Evolutionary conservation across 768 basidiomycete species (phyloP).

Genomic region (Tephrocybe sp.): DNA sequence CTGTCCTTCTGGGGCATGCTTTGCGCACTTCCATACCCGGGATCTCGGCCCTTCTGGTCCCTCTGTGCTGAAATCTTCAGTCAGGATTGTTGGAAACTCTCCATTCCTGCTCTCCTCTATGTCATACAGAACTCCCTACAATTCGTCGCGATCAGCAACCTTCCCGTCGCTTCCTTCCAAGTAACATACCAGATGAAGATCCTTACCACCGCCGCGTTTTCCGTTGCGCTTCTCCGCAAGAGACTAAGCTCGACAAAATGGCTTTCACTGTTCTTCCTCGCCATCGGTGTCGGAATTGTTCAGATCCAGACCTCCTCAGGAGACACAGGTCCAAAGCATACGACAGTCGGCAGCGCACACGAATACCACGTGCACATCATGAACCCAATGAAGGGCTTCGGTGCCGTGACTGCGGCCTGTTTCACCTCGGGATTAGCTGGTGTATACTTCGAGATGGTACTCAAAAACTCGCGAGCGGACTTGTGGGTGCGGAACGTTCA

Average conservation of each 20-base stretch:
- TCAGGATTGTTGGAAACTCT: slow-evolving; percentile 95
- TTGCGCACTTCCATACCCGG: slow-evolving; percentile 38
- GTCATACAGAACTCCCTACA: slow-evolving; percentile 96
- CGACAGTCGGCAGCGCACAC: slow-evolving; percentile 65
- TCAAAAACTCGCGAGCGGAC: slow-evolving; percentile 80
- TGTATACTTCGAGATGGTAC: slow-evolving; percentile 93
- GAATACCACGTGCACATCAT: slow-evolving; percentile 72
- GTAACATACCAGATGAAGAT: slow-evolving; percentile 99
- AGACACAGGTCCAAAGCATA: slow-evolving; percentile 24
- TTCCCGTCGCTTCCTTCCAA: slow-evolving; percentile 96
- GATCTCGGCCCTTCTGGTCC: slow-evolving; percentile 48
- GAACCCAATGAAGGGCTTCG: slow-evolving; percentile 79
- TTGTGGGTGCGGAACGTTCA: slow-evolving; percentile 92
- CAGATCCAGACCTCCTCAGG: slow-evolving; percentile 75
- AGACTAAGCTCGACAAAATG: slow-evolving; percentile 75
- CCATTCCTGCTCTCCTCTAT: slow-evolving; percentile 93
- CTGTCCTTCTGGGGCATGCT: slow-evolving; percentile 36
- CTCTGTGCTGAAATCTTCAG: slow-evolving; percentile 79
- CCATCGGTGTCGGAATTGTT: slow-evolving; percentile 90
- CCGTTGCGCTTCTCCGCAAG: slow-evolving; percentile 78
- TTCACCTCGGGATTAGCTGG: slow-evolving; percentile 89
- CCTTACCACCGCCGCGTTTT: slow-evolving; percentile 92
- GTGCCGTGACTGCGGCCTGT: slow-evolving; percentile 82
- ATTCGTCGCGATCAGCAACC: slow-evolving; percentile 93
- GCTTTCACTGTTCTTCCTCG: slow-evolving; percentile 84